Base-by-base conservation (phyloP, 1,284 basidiomycete genomes). In the Pyrrhoderma lamaoense region DNA sequence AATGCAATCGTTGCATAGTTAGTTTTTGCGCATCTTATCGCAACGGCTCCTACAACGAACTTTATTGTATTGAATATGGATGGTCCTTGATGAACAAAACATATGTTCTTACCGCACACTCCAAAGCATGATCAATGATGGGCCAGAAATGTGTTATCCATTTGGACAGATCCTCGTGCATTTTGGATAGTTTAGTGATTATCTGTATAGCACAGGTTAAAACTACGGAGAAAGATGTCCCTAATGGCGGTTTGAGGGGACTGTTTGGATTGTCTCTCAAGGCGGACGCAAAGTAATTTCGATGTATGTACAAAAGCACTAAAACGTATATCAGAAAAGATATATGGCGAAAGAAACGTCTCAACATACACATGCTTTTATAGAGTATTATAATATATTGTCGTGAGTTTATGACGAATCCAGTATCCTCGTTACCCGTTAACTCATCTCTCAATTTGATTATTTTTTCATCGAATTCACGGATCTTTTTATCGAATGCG, bases 71-170 rank as follows among this genome's bases (percentile, higher is more conserved):
- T 18, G 2, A 47, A 31, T 46, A n/a, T n/a, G 23, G 34, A 27
- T 4, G 4, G 45, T 31, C 8, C n/a, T n/a, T 3, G 18, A 40
- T 16, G 7, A 27, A n/a, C 44, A 13, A n/a, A 19, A 34, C 37
- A 46, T 14, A 18, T 27, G 16, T 18, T 22, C n/a, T 25, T 65
- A 66, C 69, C 69, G 70, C 56, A 67, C 62, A 25, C 60, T 60
- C 68, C 69, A 70, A 59, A 65, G 68, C 14, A 68, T 65, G 35
- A 55, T 31, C 13, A 55, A 11, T 11, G 51, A 8, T 13, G 25
- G 45, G 18, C 34, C 16, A 23, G 31, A 19, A 23, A 8, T 48
- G 42, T 3, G 22, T 39, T 21, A 45, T 44, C 14, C 21, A 39
- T 23, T 25, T 16, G 23, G n/a, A n/a, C 42, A 23, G n/a, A 3